A percentile compares a stretch with the other conserved stretches of the same genome.
Evolutionary conservation across 371 early-diverging fungal species (phyloP).

Genomic region (Zopfochytrium polystomum): DNA sequence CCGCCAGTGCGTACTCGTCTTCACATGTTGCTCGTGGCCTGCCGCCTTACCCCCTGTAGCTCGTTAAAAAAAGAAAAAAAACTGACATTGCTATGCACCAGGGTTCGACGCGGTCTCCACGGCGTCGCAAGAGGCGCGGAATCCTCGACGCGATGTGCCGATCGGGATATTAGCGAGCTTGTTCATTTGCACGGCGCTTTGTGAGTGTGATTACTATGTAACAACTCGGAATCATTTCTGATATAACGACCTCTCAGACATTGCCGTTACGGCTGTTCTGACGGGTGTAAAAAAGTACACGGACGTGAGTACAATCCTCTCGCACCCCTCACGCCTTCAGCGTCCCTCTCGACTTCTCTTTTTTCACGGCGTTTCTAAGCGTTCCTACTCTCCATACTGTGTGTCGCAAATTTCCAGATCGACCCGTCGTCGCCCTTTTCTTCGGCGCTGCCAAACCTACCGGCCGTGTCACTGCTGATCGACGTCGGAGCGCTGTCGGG

Average conservation of each 20-base stretch:
- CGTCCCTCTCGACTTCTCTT: neutral
- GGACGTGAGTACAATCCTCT: constrained; percentile 11
- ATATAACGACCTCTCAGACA: constrained; percentile 33
- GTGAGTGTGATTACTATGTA: too few relatives aligned
- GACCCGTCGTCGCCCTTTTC: constrained; percentile 61
- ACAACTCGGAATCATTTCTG: too few relatives aligned
- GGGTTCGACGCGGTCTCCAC: constrained; percentile 90
- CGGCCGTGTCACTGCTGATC: neutral
- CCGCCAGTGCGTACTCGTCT: too few relatives aligned
- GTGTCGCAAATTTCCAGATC: too few relatives aligned
- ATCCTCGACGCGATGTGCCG: constrained; percentile 80
- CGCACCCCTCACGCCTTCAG: neutral
- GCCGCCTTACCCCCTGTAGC: too few relatives aligned
- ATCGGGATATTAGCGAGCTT: constrained; percentile 82
- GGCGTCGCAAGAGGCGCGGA: constrained; percentile 77
- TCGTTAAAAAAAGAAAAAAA: too few relatives aligned
- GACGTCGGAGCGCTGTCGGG: constrained; percentile 72
- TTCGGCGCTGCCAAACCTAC: neutral
- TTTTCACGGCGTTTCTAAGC: too few relatives aligned
- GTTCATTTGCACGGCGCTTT: constrained; percentile 70
- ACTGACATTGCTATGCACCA: too few relatives aligned
- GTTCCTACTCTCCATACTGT: too few relatives aligned
- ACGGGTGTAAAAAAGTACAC: constrained; percentile 70
- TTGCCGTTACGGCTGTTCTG: constrained; percentile 64
- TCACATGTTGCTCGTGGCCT: too few relatives aligned